Evolutionary conservation across 805 yeast species (phyloP).

Genomic region (Teunomyces lycoperdinae): DNA sequence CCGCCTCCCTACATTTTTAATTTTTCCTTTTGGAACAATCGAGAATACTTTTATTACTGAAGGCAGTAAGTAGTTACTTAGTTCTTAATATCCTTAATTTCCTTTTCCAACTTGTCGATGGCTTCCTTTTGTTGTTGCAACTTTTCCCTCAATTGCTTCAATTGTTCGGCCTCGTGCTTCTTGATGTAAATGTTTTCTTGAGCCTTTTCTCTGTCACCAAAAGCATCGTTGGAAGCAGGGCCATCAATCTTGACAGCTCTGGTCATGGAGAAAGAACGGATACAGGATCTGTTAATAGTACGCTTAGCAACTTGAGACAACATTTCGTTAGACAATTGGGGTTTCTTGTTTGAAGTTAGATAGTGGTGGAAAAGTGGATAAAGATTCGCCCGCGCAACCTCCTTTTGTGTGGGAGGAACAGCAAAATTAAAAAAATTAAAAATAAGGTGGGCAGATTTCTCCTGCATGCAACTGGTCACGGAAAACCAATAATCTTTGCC

Average conservation of each 20-base stretch:
- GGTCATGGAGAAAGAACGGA: constrained; percentile 31
- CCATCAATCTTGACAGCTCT: constrained; percentile 22
- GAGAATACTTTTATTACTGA: neutral
- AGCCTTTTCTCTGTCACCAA: constrained; percentile 85
- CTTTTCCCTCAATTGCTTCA: constrained; percentile 71
- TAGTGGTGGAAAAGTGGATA: neutral
- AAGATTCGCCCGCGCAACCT: neutral
- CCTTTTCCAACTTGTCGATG: constrained; percentile 47
- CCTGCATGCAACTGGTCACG: neutral
- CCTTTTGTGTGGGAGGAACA: neutral
- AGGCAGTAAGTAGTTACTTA: constrained; percentile 2
- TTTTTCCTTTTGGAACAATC: neutral
- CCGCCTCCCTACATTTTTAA: neutral
- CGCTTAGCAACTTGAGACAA: constrained; percentile 25
- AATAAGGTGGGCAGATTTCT: neutral
- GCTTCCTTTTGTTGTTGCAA: constrained; percentile 71
- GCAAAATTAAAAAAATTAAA: too few relatives aligned
- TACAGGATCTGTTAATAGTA: constrained; percentile 17
- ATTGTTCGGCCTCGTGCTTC: constrained; percentile 87
- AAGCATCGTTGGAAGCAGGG: constrained; percentile 19
- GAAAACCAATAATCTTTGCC: neutral
- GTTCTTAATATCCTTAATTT: constrained; percentile 35
- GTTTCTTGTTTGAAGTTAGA: neutral
- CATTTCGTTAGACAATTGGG: constrained; percentile 6
- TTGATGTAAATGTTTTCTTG: constrained; percentile 82